Conservation (phyloP, 208 protist genomes). For the Entamoeba histolytica region DNA sequence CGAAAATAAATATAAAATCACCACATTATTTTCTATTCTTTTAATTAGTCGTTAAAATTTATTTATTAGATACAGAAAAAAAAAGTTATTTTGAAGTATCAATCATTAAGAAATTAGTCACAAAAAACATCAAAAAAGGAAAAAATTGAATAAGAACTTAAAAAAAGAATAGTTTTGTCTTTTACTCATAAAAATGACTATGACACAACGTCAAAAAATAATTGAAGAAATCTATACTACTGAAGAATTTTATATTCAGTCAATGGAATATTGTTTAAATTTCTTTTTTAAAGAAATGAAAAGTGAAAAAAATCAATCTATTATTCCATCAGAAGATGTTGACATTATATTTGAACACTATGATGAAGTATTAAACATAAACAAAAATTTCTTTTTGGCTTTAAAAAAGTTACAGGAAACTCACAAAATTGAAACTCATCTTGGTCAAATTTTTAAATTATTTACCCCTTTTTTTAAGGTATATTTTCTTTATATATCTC, state of each 20-base stretch:
- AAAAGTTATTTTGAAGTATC: too few species aligned
- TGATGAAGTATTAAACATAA: neutral
- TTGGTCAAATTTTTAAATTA: neutral
- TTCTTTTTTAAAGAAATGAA: neutral
- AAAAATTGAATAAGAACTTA: too few species aligned
- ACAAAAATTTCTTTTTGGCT: neutral
- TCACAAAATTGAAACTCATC: neutral
- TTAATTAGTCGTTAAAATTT: too few species aligned
- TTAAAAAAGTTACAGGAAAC: neutral
- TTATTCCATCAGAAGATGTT: neutral
- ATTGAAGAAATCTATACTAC: neutral
- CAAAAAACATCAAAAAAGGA: too few species aligned
- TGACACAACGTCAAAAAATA: neutral
- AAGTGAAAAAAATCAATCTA: neutral
- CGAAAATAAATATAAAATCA: too few species aligned
- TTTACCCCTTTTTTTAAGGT: neutral
- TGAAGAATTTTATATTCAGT: neutral
- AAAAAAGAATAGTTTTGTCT: too few species aligned
- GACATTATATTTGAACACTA: neutral
- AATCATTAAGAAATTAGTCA: too few species aligned
- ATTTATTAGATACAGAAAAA: too few species aligned
- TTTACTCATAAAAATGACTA: too few species aligned
- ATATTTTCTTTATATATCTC: neutral
- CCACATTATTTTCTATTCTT: too few species aligned
- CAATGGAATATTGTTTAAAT: neutral